Evolutionary conservation across 805 yeast genomes (phyloP), one percentile per base, ranked within the genome.

Genomic region (Wickerhamiella vanderwaltii): DNA sequence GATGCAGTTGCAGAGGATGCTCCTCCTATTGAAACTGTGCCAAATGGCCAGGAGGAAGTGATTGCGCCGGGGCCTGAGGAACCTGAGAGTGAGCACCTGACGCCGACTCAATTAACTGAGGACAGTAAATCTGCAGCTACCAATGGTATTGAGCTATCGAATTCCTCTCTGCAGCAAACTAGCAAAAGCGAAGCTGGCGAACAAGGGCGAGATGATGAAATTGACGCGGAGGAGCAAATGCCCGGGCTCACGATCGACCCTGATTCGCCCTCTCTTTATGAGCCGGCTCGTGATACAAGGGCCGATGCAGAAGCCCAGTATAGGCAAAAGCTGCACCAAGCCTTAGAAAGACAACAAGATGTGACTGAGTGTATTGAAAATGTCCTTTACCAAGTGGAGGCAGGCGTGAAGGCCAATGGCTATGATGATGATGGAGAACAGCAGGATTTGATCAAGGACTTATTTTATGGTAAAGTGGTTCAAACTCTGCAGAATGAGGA

Each of bases 341-440:
- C 55, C 1, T 34, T 51, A 28, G 52, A 51, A 38, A 48, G 94
- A 49, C 98, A 91, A 57, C 98, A 91, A 58, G 98, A 91, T 64
- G 97, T 91, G 15, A 86, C 96, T 0, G 98, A 91, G 57, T 88
- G 97, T 59, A 86, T 88, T 54, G 94, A 87, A 43, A 91, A 91
- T 58, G 96, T 91, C 6, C 67, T 87, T 11, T 82, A 79, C 48
- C 97, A 88, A 58, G 64, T 91, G 28, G 96, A 88, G 56, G 83
- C 94, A 19, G 93, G 95, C 0, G 68, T 82, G 44, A 75, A 71
- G 39, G 93, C 95, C 0, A 67, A 66, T 12, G 58, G 59, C 1
- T 54, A 79, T 35, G 93, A 81, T 39, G 69, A 62, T 1, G 66
- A 62, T 19, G 87, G 86, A 51, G 97, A 88, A 57, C 96, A 88